Evolutionary conservation across 2,329 filamentous ascomycete genomes (phyloP), one percentile per base, ranked within the genome.

Genomic region (Fusarium kyushuense): DNA sequence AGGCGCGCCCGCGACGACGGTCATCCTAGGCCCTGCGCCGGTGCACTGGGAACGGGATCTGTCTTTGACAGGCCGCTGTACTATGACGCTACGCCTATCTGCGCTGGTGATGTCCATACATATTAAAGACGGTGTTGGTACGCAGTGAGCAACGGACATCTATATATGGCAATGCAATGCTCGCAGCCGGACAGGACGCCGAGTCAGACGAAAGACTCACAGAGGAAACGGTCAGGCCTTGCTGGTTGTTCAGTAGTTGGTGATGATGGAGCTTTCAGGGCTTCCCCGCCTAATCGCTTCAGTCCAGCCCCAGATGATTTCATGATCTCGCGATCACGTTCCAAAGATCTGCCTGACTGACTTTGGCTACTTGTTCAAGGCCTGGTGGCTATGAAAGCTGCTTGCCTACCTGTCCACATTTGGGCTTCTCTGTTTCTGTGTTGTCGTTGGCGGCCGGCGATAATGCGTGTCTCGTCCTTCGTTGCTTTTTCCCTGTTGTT

Each of bases 31-130:
- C 45, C 55, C 57, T 70, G 74, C 67, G 66, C 75, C 74, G 72
- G 74, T 74, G 70, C 63, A 70, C 70, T 76, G 74, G 75, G 68
- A 72, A 72, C 69, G 67, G 74, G 71, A 75, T 73, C 72, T 67
- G 63, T 71, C 45, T 63, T 63, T 75, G 73, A 76, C 74, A 72
- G 69, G 69, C 66, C 51, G 58, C 57, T 51, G 51, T 62, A 61
- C 56, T 66, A 64, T 68, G 66, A 68, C 73, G 70, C 72, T 75
- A 72, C 65, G 53, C 72, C 58, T 56, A 73, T 74, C 48, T 57
- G 63, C 65, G 54, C 56, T 74, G 71, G 71, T 61, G 48, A 54
- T 43, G 40, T 27, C 27, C 27, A 27, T 27, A 27, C 6, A 8
- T 35, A 38, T 42, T 35, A 36, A 56, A 54, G 43, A 57, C 43